A percentile compares a stretch with the other conserved stretches of the same genome.
Evolutionary conservation across 116 monocot species (phyloP).

Genomic region (Zostera marina): DNA sequence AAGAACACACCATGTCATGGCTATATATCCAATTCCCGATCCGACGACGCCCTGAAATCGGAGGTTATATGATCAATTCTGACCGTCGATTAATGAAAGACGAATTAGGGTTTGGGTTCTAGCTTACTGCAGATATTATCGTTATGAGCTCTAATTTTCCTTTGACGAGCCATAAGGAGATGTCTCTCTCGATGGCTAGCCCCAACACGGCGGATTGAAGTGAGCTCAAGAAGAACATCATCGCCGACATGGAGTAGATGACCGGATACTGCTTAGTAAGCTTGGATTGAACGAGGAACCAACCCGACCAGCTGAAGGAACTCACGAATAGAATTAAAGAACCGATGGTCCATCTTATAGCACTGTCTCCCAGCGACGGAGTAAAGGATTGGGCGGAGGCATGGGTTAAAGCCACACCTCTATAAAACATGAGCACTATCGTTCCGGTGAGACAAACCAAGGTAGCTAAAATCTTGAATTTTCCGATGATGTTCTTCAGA

Average conservation of each 20-base stretch:
- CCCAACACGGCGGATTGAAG: slow-evolving; percentile 34
- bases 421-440: slow-evolving; percentile 13
- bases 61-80: neutral
- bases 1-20: slow-evolving; percentile 58
- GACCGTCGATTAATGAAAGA: neutral
- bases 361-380: neutral
- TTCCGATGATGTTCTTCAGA: slow-evolving; percentile 3
- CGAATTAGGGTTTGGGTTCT: neutral
- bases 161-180: slow-evolving; percentile 24
- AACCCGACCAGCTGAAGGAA: slow-evolving; percentile 36
- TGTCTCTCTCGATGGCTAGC: slow-evolving; percentile 16
- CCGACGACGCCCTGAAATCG: slow-evolving; percentile 33
- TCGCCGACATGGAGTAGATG: slow-evolving; percentile 39
- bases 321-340: slow-evolving; percentile 28
- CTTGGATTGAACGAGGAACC: slow-evolving; percentile 62
- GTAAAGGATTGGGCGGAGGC: too few species aligned
- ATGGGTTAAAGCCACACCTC: slow-evolving; percentile 13
- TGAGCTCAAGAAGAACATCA: slow-evolving; percentile 50
- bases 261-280: slow-evolving; percentile 43
- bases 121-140: slow-evolving; percentile 35
- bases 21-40: slow-evolving; percentile 38
- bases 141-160: slow-evolving; percentile 30
- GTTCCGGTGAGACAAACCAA: slow-evolving; percentile 6
- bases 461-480: slow-evolving; percentile 11
- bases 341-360: slow-evolving; percentile 37